phyloP scores from a whole-genome alignment of 1,284 basidiomycete species.

The Ceratorhiza oryzae-sativae region DNA sequence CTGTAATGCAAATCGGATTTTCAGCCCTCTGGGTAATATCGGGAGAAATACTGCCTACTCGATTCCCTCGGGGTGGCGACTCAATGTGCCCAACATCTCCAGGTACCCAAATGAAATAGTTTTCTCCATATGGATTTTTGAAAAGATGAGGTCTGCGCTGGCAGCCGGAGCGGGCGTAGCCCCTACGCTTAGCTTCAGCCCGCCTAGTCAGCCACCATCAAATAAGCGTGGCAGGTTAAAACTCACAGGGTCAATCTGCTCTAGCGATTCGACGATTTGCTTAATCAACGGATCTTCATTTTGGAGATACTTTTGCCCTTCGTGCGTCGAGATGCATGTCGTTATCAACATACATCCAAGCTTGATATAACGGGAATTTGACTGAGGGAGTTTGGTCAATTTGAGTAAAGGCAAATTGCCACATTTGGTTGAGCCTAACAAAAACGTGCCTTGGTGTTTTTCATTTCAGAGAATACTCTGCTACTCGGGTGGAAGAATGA shows the following conservation, averaged over 20 bases:
- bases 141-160: slow-evolving; percentile 78
- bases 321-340: slow-evolving; percentile 82
- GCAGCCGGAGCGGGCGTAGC: slow-evolving; percentile 27
- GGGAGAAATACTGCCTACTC: slow-evolving; percentile 65
- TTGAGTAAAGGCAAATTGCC: no score
- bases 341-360: slow-evolving; percentile 83
- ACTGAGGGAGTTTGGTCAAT: slow-evolving; percentile 53
- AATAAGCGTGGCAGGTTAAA: not conserved
- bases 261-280: slow-evolving; percentile 88
- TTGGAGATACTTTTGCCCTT: slow-evolving; percentile 82
- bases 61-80: slow-evolving; percentile 86
- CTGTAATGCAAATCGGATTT: slow-evolving; percentile 53
- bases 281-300: slow-evolving; percentile 86
- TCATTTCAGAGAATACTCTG: slow-evolving; percentile 85
- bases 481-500: slow-evolving; percentile 92
- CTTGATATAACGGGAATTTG: slow-evolving; percentile 82
- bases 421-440: not conserved
- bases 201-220: slow-evolving; percentile 46
- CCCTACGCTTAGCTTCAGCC: slow-evolving; percentile 17
- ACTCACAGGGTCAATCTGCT: slow-evolving; percentile 89
- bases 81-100: slow-evolving; percentile 93
- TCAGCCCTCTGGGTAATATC: not conserved
- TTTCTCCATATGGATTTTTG: slow-evolving; percentile 79
- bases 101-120: slow-evolving; percentile 93
- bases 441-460: slow-evolving; percentile 67